A percentile compares a stretch with the other conserved stretches of the same genome.
phyloP scores from a whole-genome alignment of 148 eudicot genomes.

The Rhododendron griersonianum region DNA sequence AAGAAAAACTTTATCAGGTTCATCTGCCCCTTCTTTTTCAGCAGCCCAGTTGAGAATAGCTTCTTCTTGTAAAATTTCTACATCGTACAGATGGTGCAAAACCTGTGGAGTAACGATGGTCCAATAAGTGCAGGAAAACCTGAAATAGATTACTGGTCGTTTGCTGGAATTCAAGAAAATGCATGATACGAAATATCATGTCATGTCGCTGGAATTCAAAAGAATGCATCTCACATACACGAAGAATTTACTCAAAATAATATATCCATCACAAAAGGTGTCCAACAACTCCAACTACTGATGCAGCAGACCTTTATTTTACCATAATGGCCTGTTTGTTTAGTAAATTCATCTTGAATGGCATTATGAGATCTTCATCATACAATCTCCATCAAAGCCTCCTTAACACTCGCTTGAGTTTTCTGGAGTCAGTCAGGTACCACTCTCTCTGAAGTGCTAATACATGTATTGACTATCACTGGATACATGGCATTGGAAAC shows the following conservation, averaged over 20 bases:
- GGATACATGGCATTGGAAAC: background rate
- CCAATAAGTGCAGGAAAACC: background rate
- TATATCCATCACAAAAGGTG: background rate
- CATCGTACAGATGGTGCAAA: constrained; percentile 64
- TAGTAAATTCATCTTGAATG: background rate
- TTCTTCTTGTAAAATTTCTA: constrained; percentile 78
- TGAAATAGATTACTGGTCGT: background rate
- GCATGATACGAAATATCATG: background rate
- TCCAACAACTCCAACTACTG: background rate
- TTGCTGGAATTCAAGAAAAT: background rate
- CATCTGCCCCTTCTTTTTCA: constrained; percentile 88
- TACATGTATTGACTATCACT: background rate
- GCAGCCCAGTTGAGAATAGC: constrained; percentile 81
- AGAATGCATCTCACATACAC: background rate
- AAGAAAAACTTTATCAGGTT: constrained; percentile 64
- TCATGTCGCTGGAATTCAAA: background rate
- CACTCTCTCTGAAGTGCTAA: background rate
- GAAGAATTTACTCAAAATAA: background rate
- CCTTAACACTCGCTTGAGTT: background rate
- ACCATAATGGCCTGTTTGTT: background rate
- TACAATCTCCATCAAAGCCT: background rate
- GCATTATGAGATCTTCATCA: background rate
- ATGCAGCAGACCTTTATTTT: background rate
- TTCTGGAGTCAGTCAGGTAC: background rate
- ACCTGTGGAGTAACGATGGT: constrained; percentile 35